phyloP scores from a whole-genome alignment of 2,329 filamentous ascomycete species.

The Mariannaea sp. region DNA sequence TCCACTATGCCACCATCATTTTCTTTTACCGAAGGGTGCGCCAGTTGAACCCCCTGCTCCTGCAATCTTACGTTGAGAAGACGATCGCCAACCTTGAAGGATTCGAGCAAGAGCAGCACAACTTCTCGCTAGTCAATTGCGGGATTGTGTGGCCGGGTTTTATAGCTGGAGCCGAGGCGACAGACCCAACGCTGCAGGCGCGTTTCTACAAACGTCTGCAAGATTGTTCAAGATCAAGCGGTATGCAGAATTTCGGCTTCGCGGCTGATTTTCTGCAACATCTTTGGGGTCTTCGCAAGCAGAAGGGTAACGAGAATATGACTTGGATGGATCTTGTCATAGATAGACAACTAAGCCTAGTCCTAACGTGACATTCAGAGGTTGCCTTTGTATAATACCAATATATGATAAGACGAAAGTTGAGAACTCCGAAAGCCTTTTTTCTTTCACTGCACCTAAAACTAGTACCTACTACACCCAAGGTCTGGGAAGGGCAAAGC shows the following conservation, averaged over 20 bases:
- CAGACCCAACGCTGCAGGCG: background rate
- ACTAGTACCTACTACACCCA: no score
- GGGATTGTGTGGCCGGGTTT: conserved; percentile 5
- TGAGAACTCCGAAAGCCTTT: no score
- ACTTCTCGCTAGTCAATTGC: background rate
- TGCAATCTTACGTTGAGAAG: conserved; percentile 7
- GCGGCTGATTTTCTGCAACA: conserved; percentile 8
- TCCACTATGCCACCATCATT: conserved; percentile 3
- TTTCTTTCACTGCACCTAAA: no score
- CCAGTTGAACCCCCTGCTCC: background rate
- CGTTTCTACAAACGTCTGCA: background rate
- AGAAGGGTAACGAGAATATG: background rate
- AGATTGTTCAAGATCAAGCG: background rate
- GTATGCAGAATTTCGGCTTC: conserved; percentile 6
- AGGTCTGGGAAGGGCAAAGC: no score
- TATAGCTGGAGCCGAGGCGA: conserved; percentile 5
- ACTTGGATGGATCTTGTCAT: conserved; percentile 6
- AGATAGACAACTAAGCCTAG: conserved; percentile 1
- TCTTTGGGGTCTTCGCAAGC: background rate
- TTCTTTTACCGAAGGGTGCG: conserved; percentile 7
- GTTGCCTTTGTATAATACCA: no score
- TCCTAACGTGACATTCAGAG: background rate
- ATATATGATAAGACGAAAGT: no score
- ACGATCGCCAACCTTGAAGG: conserved; percentile 3
- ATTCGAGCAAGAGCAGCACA: conserved; percentile 4